These are phyloP conservation scores for Suillus luteus DNA, from an alignment of 768 basidiomycete genomes.

Conservation along the genomic window DNA sequence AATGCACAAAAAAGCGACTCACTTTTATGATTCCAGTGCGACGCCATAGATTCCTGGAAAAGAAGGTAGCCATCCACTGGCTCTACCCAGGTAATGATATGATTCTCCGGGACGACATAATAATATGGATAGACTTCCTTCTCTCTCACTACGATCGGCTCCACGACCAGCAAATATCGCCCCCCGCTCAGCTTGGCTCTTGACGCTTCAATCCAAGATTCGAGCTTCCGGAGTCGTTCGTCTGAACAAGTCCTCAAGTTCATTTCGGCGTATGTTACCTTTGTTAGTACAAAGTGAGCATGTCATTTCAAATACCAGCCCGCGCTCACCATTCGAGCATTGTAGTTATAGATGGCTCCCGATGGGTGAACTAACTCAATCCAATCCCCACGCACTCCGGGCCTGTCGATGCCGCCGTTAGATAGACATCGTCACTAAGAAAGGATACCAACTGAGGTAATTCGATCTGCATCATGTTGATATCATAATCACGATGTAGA, in stretches of 20 bases:
- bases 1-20: background rate
- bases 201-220: background rate
- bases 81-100: background rate
- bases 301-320: background rate
- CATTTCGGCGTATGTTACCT: background rate
- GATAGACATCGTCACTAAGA: background rate
- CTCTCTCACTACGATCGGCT: background rate
- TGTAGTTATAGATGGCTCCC: background rate
- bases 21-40: conserved; percentile 2
- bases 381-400: background rate
- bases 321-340: background rate
- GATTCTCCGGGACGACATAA: background rate
- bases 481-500: background rate
- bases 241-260: background rate
- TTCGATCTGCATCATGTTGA: background rate
- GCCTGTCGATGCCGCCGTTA: background rate
- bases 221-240: background rate
- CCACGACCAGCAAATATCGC: background rate
- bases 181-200: background rate
- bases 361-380: background rate
- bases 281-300: background rate
- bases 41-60: background rate
- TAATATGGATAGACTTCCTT: conserved; percentile 1
- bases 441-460: background rate
- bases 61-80: background rate